Evolutionary conservation across 2,329 filamentous ascomycete species (phyloP).

Genomic region (Fusarium heterosporum): DNA sequence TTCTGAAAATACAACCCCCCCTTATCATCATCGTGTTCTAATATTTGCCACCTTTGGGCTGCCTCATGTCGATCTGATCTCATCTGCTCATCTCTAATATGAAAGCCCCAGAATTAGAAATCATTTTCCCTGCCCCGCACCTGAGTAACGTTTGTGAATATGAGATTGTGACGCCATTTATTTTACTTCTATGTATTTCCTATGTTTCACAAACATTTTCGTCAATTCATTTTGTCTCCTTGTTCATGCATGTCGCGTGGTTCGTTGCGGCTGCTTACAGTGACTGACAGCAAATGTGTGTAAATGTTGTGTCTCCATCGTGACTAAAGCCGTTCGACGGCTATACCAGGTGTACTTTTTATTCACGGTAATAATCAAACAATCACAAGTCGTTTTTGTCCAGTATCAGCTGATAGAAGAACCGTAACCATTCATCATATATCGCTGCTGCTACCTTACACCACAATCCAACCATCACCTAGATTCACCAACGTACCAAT

Average conservation of each 20-base stretch:
- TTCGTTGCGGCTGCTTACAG: constrained; percentile 1
- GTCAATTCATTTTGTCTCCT: neutral
- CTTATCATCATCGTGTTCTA: constrained; percentile 25
- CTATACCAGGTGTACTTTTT: neutral
- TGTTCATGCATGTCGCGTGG: constrained; percentile 17
- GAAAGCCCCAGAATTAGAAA: constrained; percentile 8
- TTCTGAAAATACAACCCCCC: constrained; percentile 12
- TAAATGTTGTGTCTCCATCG: neutral
- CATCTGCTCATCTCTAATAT: constrained; percentile 2
- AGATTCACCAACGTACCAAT: constrained; percentile 6
- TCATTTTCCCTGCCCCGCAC: constrained; percentile 1
- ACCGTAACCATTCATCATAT: constrained; percentile 17
- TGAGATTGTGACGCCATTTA: neutral
- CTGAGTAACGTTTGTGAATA: neutral
- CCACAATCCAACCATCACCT: constrained; percentile 5
- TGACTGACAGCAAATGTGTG: constrained; percentile 1
- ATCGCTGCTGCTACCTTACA: constrained; percentile 10
- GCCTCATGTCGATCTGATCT: constrained; percentile 22
- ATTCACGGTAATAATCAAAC: neutral
- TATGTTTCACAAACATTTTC: constrained; percentile 1
- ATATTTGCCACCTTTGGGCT: constrained; percentile 10
- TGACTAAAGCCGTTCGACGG: neutral
- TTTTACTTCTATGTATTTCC: constrained; percentile 8
- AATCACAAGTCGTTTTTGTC: neutral
- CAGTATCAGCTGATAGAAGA: neutral